Conservation (phyloP, 306 rosid genomes). For the Mimosa bimucronata region DNA sequence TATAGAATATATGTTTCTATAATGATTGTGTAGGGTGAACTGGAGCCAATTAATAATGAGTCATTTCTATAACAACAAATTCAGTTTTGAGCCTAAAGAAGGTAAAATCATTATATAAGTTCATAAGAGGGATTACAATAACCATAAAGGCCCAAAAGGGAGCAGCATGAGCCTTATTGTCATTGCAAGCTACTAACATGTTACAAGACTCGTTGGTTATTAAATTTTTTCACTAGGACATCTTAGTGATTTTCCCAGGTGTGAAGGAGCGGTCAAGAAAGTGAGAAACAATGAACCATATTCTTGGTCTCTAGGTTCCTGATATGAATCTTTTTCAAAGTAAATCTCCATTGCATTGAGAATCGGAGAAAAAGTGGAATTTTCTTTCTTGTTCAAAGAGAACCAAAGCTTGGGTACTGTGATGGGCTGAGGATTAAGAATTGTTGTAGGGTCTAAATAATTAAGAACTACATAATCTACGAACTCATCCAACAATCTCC, state of each 20-base stretch:
- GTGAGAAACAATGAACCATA: constrained; percentile 46
- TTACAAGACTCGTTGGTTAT: too few species aligned
- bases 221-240: too few species aligned
- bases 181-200: too few species aligned
- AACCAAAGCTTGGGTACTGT: constrained; percentile 29
- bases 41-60: neutral
- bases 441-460: constrained; percentile 37
- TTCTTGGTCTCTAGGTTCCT: constrained; percentile 41
- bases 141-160: too few species aligned
- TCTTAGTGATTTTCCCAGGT: neutral
- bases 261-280: neutral
- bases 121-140: too few species aligned
- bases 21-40: neutral
- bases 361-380: constrained; percentile 63
- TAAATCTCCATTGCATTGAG: constrained; percentile 62
- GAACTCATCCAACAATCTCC: constrained; percentile 24
- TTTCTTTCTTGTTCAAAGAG: constrained; percentile 33
- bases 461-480: constrained; percentile 23
- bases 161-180: too few species aligned
- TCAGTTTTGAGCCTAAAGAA: neutral
- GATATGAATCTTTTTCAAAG: constrained; percentile 33
- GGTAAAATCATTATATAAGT: too few species aligned
- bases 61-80: neutral
- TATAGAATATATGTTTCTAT: too few species aligned
- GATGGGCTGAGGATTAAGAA: neutral